Percentiles rank a stretch among this genome's conserved stretches.
Conservation (phyloP, 2,329 filamentous ascomycete species). For the Pestalotiopsis sp. region DNA sequence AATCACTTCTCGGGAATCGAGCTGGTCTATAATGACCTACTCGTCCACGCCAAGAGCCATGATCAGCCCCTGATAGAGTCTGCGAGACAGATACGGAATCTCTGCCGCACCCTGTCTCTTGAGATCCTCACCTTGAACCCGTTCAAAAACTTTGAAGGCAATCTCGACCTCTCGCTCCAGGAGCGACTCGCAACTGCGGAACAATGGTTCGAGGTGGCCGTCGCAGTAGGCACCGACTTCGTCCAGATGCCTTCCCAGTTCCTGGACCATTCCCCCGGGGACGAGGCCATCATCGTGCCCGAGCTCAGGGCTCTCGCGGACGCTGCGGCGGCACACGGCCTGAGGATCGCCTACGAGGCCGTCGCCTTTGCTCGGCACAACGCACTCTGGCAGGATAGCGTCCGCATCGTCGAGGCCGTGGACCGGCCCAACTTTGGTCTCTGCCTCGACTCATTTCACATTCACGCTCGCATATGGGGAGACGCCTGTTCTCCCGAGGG, state of each 20-base stretch:
- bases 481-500: slow-evolving; percentile 26
- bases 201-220: slow-evolving; percentile 33
- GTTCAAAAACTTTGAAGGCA: slow-evolving; percentile 39
- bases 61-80: slow-evolving; percentile 19
- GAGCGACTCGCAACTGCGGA: slow-evolving; percentile 27
- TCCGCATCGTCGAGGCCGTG: slow-evolving; percentile 28
- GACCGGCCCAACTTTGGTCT: slow-evolving; percentile 36
- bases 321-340: slow-evolving; percentile 15
- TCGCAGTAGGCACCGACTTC: slow-evolving; percentile 25
- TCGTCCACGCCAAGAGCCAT: slow-evolving; percentile 20
- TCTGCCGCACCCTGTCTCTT: slow-evolving; percentile 29
- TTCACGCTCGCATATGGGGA: slow-evolving; percentile 33
- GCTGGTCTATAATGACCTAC: slow-evolving; percentile 32
- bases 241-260: slow-evolving; percentile 35
- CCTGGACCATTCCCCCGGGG: slow-evolving; percentile 22
- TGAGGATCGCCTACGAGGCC: slow-evolving; percentile 34
- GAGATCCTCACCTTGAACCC: slow-evolving; percentile 34
- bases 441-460: slow-evolving; percentile 38
- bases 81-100: slow-evolving; percentile 17
- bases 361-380: slow-evolving; percentile 32
- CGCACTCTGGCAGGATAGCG: slow-evolving; percentile 33
- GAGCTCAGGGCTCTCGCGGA: slow-evolving; percentile 34
- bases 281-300: slow-evolving; percentile 26
- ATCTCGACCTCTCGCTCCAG: slow-evolving; percentile 21
- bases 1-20: slow-evolving; percentile 31